Conservation (phyloP, 108 stramenopile genomes). For the Cylindrotheca closterium region DNA sequence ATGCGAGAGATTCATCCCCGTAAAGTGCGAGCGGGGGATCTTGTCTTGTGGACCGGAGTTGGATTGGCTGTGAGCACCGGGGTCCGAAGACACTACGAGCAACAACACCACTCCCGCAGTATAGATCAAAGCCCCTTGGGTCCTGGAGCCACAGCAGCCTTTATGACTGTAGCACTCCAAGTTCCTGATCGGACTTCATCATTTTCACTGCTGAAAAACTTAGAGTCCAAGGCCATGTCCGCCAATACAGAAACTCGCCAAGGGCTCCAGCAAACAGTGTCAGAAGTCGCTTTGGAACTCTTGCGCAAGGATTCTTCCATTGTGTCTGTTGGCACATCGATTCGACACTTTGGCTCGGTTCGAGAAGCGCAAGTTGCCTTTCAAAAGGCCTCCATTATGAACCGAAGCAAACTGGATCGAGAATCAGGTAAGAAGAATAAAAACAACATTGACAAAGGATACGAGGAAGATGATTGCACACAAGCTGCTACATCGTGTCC, state of each 20-base stretch:
- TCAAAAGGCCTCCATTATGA: constrained; percentile 35
- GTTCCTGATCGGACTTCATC: constrained; percentile 57
- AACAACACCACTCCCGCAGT: not conserved
- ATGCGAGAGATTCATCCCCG: not conserved
- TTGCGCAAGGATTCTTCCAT: constrained; percentile 54
- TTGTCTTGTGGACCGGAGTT: not conserved
- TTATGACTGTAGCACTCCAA: constrained; percentile 51
- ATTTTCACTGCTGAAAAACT: constrained; percentile 39
- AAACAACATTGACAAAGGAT: not conserved
- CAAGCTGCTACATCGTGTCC: too few relatives aligned
- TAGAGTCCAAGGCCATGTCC: constrained; percentile 31
- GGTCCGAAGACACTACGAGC: not conserved
- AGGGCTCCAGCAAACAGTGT: constrained; percentile 57
- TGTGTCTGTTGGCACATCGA: constrained; percentile 41
- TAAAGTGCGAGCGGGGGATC: not conserved
- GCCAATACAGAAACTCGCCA: constrained; percentile 53
- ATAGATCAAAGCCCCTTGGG: constrained; percentile 38
- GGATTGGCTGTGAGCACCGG: not conserved
- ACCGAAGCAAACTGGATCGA: constrained; percentile 64
- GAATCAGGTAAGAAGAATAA: constrained; percentile 38
- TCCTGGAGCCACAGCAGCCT: constrained; percentile 54
- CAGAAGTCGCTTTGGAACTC: constrained; percentile 56
- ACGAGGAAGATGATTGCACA: not conserved
- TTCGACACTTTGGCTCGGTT: constrained; percentile 30
- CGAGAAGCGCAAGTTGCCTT: constrained; percentile 54